phyloP scores from a whole-genome alignment of 1,284 basidiomycete species.

The Heimioporus retisporus region DNA sequence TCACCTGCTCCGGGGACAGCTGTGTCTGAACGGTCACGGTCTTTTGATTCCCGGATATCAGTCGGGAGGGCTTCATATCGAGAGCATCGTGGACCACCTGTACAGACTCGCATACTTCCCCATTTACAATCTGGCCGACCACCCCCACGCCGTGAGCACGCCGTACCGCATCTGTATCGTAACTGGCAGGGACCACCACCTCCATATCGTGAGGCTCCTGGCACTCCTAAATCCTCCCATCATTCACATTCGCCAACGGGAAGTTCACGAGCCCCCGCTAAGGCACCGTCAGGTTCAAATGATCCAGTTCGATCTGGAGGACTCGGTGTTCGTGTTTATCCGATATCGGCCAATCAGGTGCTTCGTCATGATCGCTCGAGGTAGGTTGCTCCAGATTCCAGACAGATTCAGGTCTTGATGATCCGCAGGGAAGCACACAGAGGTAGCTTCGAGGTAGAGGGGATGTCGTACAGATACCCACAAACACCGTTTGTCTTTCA shows the following conservation, averaged over 20 bases:
- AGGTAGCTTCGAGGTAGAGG: constrained; percentile 15
- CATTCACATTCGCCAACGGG: background rate
- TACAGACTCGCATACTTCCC: constrained; percentile 17
- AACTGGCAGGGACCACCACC: background rate
- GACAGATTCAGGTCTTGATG: too few species aligned
- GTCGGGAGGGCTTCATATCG: constrained; percentile 36
- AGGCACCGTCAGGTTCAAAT: constrained; percentile 17
- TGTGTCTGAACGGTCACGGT: constrained; percentile 18
- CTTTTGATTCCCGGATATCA: constrained; percentile 24
- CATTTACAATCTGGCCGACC: too few species aligned
- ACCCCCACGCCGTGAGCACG: too few species aligned
- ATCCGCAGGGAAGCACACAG: too few species aligned
- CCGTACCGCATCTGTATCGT: background rate
- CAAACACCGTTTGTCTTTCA: constrained; percentile 29
- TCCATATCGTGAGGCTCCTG: constrained; percentile 5
- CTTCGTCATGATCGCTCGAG: constrained; percentile 26
- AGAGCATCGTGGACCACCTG: constrained; percentile 27
- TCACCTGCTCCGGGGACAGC: too few species aligned
- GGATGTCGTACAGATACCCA: constrained; percentile 29
- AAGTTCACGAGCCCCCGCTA: too few species aligned
- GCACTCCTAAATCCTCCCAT: background rate
- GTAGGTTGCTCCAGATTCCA: too few species aligned
- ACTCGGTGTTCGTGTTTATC: constrained; percentile 14
- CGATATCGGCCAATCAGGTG: constrained; percentile 25
- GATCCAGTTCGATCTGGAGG: constrained; percentile 25